Evolutionary conservation across 2,329 filamentous ascomycete genomes (phyloP).

Genomic region (Pseudogymnoascus sp.): DNA sequence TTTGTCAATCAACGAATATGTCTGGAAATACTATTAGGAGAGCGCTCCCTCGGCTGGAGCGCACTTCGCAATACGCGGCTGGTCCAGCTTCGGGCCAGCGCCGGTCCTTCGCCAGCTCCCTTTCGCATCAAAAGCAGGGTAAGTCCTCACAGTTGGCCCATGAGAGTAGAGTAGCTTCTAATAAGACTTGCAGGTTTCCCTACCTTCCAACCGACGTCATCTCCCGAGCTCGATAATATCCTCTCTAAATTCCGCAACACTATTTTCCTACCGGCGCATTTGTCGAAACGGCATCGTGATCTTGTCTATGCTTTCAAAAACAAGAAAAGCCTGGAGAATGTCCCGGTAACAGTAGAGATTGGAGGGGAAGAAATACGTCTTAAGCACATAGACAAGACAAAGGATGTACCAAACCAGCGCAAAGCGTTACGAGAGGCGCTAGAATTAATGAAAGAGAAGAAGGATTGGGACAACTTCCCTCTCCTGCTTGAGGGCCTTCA

Average conservation of each 20-base stretch:
- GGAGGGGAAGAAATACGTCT: slow-evolving; percentile 38
- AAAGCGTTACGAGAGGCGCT: slow-evolving; percentile 17
- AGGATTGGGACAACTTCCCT: slow-evolving; percentile 28
- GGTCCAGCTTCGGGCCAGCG: slow-evolving; percentile 8
- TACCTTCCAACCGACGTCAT: slow-evolving; percentile 42
- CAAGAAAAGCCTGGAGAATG: slow-evolving; percentile 40
- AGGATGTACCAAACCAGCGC: slow-evolving; percentile 16
- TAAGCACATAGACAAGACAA: slow-evolving; percentile 19
- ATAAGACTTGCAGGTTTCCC: slow-evolving; percentile 17
- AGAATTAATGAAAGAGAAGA: slow-evolving; percentile 23
- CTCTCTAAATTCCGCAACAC: slow-evolving; percentile 47
- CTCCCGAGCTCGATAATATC: slow-evolving; percentile 43
- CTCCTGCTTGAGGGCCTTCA: slow-evolving; percentile 25
- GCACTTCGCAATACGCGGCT: neutral
- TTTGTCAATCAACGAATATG: slow-evolving; percentile 5
- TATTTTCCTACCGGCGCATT: slow-evolving; percentile 54
- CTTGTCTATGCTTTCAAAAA: slow-evolving; percentile 42
- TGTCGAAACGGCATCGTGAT: slow-evolving; percentile 44
- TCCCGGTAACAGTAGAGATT: slow-evolving; percentile 51
- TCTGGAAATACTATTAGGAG: slow-evolving; percentile 2
- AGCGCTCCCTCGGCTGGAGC: neutral
- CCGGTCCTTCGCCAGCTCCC: slow-evolving; percentile 24
- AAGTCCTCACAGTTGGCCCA: neutral
- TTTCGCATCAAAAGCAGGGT: slow-evolving; percentile 21
- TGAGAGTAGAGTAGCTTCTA: neutral